Percentiles rank a stretch among this genome's conserved stretches.
These are phyloP conservation scores for Apodospora peruviana DNA, from an alignment of 495 filamentous ascomycete genomes.

Conservation along the genomic window DNA sequence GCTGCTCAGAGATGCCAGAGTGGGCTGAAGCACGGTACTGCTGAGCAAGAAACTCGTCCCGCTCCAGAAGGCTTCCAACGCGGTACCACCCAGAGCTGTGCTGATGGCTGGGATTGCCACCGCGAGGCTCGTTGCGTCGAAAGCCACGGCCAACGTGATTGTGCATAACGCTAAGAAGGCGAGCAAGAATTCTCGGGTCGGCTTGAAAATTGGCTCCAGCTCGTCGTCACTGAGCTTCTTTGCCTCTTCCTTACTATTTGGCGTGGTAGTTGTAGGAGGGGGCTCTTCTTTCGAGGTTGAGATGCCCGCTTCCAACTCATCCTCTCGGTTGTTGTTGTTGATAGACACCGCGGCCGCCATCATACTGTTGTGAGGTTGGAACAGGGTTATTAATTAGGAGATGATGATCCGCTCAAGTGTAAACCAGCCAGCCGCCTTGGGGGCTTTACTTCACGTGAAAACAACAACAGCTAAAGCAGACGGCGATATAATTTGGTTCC, in stretches of 20 bases:
- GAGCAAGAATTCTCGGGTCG: slow-evolving; percentile 25
- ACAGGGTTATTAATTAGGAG: too few relatives aligned
- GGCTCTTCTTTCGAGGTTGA: background rate
- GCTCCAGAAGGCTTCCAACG: slow-evolving; percentile 57
- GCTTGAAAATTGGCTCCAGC: slow-evolving; percentile 7
- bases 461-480: too few relatives aligned
- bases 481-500: too few relatives aligned
- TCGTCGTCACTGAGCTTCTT: background rate
- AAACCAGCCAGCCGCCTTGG: too few relatives aligned
- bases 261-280: background rate
- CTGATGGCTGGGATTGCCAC: slow-evolving; percentile 64
- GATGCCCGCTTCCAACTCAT: background rate
- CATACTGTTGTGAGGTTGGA: too few relatives aligned
- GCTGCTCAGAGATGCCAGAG: slow-evolving; percentile 46
- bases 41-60: slow-evolving; percentile 51
- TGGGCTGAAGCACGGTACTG: slow-evolving; percentile 49
- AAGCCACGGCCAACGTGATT: slow-evolving; percentile 60
- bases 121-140: slow-evolving; percentile 72
- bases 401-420: too few relatives aligned
- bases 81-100: slow-evolving; percentile 40
- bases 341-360: too few relatives aligned
- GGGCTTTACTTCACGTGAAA: too few relatives aligned
- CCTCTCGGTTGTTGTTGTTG: background rate
- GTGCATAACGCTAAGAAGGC: slow-evolving; percentile 54
- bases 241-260: background rate